phyloP scores from a whole-genome alignment of 495 filamentous ascomycete species.

The Penicillium macrosclerotiorum region DNA sequence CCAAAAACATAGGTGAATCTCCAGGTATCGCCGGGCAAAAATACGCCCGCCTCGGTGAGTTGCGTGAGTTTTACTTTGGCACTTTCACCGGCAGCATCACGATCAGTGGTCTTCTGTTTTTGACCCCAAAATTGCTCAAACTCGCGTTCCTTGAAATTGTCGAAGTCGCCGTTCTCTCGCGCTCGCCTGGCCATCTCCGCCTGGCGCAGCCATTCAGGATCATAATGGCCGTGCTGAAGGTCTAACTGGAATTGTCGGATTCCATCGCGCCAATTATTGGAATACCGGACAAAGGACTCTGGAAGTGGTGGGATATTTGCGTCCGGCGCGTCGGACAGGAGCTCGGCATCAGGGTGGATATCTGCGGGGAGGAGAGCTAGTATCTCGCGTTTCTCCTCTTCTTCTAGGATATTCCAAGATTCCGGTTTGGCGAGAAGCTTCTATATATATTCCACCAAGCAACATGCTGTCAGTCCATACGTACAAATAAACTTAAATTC shows the following conservation, averaged over 20 bases:
- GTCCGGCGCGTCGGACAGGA: constrained; percentile 27
- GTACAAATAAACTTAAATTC: too few species aligned
- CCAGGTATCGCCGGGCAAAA: constrained; percentile 53
- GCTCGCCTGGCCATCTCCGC: constrained; percentile 61
- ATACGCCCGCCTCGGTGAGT: constrained; percentile 42
- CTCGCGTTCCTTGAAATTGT: constrained; percentile 62
- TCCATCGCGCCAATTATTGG: constrained; percentile 48
- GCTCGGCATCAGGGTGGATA: constrained; percentile 36
- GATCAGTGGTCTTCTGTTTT: constrained; percentile 47
- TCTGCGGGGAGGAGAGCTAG: constrained; percentile 55
- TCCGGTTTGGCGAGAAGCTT: constrained; percentile 53
- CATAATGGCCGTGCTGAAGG: constrained; percentile 59
- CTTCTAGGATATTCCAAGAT: constrained; percentile 58
- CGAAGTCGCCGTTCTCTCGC: constrained; percentile 65
- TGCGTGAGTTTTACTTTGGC: constrained; percentile 47
- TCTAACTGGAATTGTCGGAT: constrained; percentile 58
- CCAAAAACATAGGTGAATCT: constrained; percentile 38
- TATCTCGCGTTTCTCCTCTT: constrained; percentile 54
- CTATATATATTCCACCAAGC: constrained; percentile 28
- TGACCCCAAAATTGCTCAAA: constrained; percentile 72
- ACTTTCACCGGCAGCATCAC: constrained; percentile 46
- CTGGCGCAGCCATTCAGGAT: constrained; percentile 62
- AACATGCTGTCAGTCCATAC: neutral
- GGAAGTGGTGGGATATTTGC: constrained; percentile 40
- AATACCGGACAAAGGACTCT: constrained; percentile 47